Evolutionary conservation across 2,329 filamentous ascomycete genomes (phyloP).

Genomic region (Fusarium decemcellulare): DNA sequence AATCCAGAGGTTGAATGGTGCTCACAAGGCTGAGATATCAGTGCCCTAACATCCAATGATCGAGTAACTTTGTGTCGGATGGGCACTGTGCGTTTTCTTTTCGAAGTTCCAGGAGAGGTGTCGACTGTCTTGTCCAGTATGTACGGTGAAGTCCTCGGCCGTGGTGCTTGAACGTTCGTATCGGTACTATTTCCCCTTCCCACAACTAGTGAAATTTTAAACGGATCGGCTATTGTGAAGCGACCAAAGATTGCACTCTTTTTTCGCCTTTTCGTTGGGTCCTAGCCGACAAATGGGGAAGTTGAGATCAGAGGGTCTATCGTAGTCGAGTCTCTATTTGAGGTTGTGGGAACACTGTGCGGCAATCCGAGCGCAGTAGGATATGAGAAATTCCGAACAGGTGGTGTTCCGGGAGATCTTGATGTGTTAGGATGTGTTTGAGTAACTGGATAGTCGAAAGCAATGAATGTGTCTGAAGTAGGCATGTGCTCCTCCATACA

Average conservation of each 20-base stretch:
- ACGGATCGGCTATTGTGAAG: constrained; percentile 10
- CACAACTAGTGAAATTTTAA: background rate
- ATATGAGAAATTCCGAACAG: constrained; percentile 44
- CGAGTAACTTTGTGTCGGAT: background rate
- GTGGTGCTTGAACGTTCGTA: background rate
- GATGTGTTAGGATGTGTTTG: constrained; percentile 6
- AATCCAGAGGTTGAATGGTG: background rate
- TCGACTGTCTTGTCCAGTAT: background rate
- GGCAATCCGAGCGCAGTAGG: constrained; percentile 29
- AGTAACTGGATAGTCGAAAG: constrained; percentile 13
- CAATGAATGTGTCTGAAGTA: constrained; percentile 13
- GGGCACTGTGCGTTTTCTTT: background rate
- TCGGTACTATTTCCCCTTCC: background rate
- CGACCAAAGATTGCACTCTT: constrained; percentile 12
- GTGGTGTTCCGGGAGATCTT: background rate
- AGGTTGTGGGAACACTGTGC: background rate
- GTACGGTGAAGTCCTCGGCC: background rate
- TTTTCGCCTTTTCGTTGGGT: constrained; percentile 12
- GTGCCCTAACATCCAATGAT: background rate
- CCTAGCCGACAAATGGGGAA: constrained; percentile 17
- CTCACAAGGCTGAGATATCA: background rate
- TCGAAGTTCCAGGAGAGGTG: background rate
- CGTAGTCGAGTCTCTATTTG: background rate
- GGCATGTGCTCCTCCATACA: constrained; percentile 27
- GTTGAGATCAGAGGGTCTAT: background rate